These are phyloP conservation scores for Umbelopsis ramanniana DNA, from an alignment of 192 early-diverging fungal genomes.

Conservation along the genomic window DNA sequence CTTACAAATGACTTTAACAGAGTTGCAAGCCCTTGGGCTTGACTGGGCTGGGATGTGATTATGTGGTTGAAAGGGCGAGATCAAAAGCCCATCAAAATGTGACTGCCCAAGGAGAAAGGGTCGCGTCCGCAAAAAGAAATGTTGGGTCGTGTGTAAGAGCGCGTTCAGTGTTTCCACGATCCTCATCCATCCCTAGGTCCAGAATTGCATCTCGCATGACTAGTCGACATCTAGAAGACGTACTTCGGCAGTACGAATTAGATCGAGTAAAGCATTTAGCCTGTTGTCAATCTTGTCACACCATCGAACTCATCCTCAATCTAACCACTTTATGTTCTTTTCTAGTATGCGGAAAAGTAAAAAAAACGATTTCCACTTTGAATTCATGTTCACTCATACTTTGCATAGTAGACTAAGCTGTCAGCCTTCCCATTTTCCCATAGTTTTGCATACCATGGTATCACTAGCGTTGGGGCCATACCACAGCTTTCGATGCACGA, in stretches of 20 bases:
- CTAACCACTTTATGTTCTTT: background rate
- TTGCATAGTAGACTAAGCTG: too few species aligned
- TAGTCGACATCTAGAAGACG: conserved; percentile 18
- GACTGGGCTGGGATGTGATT: too few species aligned
- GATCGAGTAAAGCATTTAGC: background rate
- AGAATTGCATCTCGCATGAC: background rate
- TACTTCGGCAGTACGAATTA: conserved; percentile 21
- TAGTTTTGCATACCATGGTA: conserved; percentile 17
- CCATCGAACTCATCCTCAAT: background rate
- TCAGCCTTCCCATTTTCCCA: background rate
- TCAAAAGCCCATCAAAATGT: too few species aligned
- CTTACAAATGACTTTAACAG: too few species aligned
- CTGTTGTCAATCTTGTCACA: background rate
- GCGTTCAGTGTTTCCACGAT: background rate
- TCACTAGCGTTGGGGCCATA: conserved; percentile 3
- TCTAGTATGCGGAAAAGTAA: conserved; percentile 14
- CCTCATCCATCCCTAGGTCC: background rate
- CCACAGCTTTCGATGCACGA: conserved; percentile 77
- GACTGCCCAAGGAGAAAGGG: too few species aligned
- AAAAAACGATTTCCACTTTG: background rate
- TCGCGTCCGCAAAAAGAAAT: conserved; percentile 11
- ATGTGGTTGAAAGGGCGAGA: too few species aligned
- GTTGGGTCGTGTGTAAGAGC: background rate
- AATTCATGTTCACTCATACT: background rate
- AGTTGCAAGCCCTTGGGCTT: too few species aligned